Base-by-base conservation (phyloP, 108 stramenopile genomes). In the Cylindrotheca closterium region DNA sequence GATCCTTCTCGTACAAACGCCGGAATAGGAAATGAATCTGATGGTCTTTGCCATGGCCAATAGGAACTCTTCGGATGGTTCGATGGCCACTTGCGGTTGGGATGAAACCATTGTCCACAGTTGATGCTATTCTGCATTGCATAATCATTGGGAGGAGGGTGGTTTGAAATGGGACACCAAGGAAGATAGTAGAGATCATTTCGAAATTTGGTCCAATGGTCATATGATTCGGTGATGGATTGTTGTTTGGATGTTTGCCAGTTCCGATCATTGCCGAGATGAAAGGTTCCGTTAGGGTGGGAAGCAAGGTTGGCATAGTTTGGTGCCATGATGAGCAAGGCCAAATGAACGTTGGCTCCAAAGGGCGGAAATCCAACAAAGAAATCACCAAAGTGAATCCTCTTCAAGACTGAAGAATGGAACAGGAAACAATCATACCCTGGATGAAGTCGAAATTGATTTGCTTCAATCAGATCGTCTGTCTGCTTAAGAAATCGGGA, bases 351-450 rank as follows among this genome's bases (percentile, higher is more conserved):
- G 12, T 56, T 55, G 19, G 22, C 4, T 47, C 67, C 67, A 49
- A 54, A 68, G 0, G 65, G 65, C 3, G 65, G 65, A 30, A 22
- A 22, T 30, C 54, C 65, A 17, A 47, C 2, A 47, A 53, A 67
- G 29, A 67, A 53, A 12, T 55, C 32, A 47, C 65, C 65, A 37
- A 67, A 53, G 3, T 7, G 23, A 34, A 67, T 26, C 4, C 52
- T 30, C 8, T 67, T 19, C 25, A 67, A 21, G 8, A 67, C 33
- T 23, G 65, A 67, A 5, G 65, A 67, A 56, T 53, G 50, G 23
- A 68, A 46, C 45, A 47, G 33, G 26, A 67, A 67, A 5, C 47
- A 47, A 47, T 67, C 65, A 29, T 56, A 56, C 27, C 65, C 65
- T 34, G 55, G 54, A 34, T 67, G 65, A n/a, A n/a, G 46, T 24